phyloP scores from a whole-genome alignment of 352 stramenopile genomes.

The Aphanomyces invadans region DNA sequence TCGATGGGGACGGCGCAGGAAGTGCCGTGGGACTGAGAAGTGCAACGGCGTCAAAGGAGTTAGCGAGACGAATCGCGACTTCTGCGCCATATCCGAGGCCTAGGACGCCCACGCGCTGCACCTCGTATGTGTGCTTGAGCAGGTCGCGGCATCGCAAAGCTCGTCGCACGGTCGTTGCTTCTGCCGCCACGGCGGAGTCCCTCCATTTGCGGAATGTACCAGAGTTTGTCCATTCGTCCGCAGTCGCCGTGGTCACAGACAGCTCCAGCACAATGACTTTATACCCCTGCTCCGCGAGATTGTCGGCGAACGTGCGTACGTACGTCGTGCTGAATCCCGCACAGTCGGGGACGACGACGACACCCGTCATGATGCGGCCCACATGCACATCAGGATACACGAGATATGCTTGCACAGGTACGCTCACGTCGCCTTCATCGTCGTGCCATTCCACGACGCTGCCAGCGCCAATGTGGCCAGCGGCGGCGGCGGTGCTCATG shows the following conservation, averaged over 20 bases:
- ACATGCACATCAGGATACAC: conserved; percentile 66
- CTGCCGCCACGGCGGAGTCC: conserved; percentile 12
- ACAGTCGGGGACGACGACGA: conserved; percentile 54
- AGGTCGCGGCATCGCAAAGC: conserved; percentile 46
- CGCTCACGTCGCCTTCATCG: neutral
- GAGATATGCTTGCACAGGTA: conserved; percentile 45
- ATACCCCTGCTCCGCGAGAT: conserved; percentile 81
- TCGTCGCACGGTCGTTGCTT: conserved; percentile 29
- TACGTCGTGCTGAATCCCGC: conserved; percentile 26
- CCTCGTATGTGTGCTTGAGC: conserved; percentile 58
- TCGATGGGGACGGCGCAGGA: conserved; percentile 20
- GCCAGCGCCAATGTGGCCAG: neutral
- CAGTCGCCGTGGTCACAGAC: conserved; percentile 27
- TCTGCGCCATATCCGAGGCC: conserved; percentile 62
- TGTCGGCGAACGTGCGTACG: conserved; percentile 68
- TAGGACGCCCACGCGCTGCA: conserved; percentile 64
- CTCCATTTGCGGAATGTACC: conserved; percentile 8
- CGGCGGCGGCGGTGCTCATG: neutral
- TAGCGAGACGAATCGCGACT: conserved; percentile 51
- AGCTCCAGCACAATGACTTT: conserved; percentile 72
- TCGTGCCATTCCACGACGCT: conserved; percentile 16
- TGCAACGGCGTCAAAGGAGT: conserved; percentile 57
- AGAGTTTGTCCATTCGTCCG: conserved; percentile 15
- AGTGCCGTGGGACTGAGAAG: conserved; percentile 49
- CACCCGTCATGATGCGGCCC: conserved; percentile 72